Base-by-base conservation (phyloP, 148 eudicot genomes). In the Arctostaphylos glauca region DNA sequence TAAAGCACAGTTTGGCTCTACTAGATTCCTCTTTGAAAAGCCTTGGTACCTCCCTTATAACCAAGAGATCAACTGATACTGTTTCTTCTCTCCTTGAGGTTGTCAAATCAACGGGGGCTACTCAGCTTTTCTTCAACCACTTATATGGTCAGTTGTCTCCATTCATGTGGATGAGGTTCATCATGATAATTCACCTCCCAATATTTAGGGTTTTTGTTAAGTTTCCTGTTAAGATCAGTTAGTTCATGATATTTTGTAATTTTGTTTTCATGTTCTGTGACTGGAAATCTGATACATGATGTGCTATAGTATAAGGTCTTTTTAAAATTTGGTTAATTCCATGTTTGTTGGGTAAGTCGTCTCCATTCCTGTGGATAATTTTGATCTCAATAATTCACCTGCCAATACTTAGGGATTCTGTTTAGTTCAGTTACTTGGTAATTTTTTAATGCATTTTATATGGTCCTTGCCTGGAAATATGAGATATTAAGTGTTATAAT, bases 121-220 rank as follows among this genome's bases (percentile, higher is more conserved):
- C 92, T 55, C 98, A 94, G 85, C 85, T 96, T 76, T 92, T 93
- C 83, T 94, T 96, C 88, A 96, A 94, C 86, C 95, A 94, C 83
- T 87, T 96, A 85, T 96, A 94, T 86, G 99, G 99, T 94, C 66
- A 19, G 64, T 59, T 67, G 87, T 86, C 44, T 52, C 25, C 12
- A 38, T 41, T 16, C 8, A 18, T 19, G 8, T 81, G 15, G 49
- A 8, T 81, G 52, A 47, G 9, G n/a, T 64, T 25, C 43, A 80
- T 79, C 48, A 15, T 3, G 14, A 72, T 68, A 59, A 13, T 76
- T 78, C 58, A 64, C 43, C 83, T 21, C 52, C 75, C 49, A 43
- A 44, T 12, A 19, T 49, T 67, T 79, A 19, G 21, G 38, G 18
- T 5, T 14, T 14, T 48, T 13, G 54, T 79, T 21, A 46, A 60